phyloP scores from a whole-genome alignment of 164 flowering plant species.

The Taxillus chinensis region DNA sequence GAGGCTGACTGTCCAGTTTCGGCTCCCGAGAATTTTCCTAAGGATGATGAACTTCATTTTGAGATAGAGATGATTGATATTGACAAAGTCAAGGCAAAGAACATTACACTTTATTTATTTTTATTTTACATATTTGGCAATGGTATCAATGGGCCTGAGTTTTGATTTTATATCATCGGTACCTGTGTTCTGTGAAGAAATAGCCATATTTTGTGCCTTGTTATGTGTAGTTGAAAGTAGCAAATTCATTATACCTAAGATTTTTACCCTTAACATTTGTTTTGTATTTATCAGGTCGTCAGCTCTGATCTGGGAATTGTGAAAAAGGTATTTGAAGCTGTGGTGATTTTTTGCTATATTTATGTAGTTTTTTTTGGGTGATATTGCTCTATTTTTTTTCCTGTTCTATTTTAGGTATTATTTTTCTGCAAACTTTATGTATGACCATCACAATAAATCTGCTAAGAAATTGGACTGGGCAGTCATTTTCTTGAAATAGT shows the following conservation, averaged over 20 bases:
- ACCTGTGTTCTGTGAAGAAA: background rate
- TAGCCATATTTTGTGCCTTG: too few species aligned
- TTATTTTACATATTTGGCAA: background rate
- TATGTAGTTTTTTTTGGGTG: background rate
- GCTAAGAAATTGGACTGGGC: too few species aligned
- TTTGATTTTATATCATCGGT: background rate
- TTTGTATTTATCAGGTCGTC: conserved; percentile 45
- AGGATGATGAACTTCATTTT: conserved; percentile 89
- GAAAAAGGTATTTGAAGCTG: conserved; percentile 50
- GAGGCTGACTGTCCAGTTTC: conserved; percentile 84
- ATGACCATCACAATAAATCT: too few species aligned
- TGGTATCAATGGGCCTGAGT: background rate
- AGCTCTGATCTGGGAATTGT: conserved; percentile 75
- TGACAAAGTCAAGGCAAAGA: conserved; percentile 70
- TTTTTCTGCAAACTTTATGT: too few species aligned
- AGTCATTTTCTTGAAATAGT: too few species aligned
- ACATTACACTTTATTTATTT: background rate
- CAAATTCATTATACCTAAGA: too few species aligned
- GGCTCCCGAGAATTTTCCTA: conserved; percentile 59
- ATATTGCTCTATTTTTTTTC: too few species aligned
- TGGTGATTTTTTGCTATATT: background rate
- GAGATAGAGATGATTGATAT: conserved; percentile 91
- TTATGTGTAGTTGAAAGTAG: too few species aligned
- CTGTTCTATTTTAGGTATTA: too few species aligned
- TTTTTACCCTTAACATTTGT: too few species aligned